Conservation (phyloP, 352 stramenopile species). For the Pythium guiyangense region DNA sequence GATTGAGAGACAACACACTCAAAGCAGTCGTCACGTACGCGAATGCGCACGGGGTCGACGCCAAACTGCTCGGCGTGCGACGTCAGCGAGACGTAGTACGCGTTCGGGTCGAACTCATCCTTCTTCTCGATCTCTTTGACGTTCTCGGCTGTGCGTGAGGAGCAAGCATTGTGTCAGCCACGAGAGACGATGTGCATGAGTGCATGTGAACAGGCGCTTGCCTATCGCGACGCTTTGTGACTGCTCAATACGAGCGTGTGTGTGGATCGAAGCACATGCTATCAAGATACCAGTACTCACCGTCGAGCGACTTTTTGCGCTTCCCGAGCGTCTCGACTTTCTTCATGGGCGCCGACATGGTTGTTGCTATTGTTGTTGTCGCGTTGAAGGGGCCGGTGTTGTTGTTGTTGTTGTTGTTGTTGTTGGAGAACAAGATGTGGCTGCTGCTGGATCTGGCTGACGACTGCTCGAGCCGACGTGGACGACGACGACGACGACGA, state of each 20-base stretch:
- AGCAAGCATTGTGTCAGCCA: not conserved
- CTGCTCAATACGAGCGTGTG: not conserved
- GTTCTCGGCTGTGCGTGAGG: constrained; percentile 44
- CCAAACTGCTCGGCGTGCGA: constrained; percentile 86
- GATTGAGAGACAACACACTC: not conserved
- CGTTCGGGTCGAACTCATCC: constrained; percentile 84
- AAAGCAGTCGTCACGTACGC: constrained; percentile 30
- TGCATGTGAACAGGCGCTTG: not conserved
- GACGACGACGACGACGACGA: not conserved
- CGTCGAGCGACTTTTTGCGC: constrained; percentile 86
- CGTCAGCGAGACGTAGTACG: constrained; percentile 85
- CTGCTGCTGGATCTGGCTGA: not conserved
- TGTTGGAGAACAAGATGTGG: not conserved
- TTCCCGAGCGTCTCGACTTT: constrained; percentile 84
- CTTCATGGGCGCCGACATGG: constrained; percentile 45
- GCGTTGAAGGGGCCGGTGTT: not conserved
- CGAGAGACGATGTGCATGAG: not conserved
- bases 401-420: not conserved
- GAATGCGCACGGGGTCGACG: constrained; percentile 81
- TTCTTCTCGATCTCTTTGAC: constrained; percentile 81
- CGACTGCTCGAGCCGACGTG: not conserved
- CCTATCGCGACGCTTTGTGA: not conserved
- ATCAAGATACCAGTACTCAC: constrained; percentile 19
- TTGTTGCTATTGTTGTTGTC: constrained; percentile 2
- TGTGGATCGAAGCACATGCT: not conserved